A percentile compares a stretch with the other conserved stretches of the same genome.
Evolutionary conservation across 805 yeast genomes (phyloP).

Genomic region (baker's yeast (Saccharomyces cerevisiae)): DNA sequence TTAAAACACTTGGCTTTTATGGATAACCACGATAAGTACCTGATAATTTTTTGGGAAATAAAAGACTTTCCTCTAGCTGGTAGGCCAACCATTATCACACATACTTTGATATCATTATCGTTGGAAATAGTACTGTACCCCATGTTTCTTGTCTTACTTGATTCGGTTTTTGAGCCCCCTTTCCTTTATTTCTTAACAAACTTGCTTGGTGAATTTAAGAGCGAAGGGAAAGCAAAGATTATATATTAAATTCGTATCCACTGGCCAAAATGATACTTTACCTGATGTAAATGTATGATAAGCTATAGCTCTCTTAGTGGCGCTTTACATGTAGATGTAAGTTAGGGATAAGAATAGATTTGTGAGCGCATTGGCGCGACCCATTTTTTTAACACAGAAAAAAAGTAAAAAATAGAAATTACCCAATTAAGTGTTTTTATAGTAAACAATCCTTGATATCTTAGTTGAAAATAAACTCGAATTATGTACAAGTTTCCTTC

Average conservation of each 20-base stretch:
- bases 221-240: background rate
- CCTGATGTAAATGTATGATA: background rate
- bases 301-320: background rate
- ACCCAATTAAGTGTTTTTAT: background rate
- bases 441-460: background rate
- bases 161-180: background rate
- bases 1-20: conserved; percentile 81
- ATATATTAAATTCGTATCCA: background rate
- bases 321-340: background rate
- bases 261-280: background rate
- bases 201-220: background rate
- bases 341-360: background rate
- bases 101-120: conserved; percentile 55
- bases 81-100: conserved; percentile 82
- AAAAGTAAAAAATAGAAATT: background rate
- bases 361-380: background rate
- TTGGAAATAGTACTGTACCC: conserved; percentile 34
- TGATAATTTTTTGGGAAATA: conserved; percentile 87
- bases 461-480: background rate
- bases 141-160: conserved; percentile 6
- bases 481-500: background rate
- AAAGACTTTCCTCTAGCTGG: conserved; percentile 92
- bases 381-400: background rate
- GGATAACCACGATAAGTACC: conserved; percentile 88
- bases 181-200: background rate